Evolutionary conservation across 2,329 filamentous ascomycete species (phyloP).

Genomic region (Trichoderma afroharzianum): DNA sequence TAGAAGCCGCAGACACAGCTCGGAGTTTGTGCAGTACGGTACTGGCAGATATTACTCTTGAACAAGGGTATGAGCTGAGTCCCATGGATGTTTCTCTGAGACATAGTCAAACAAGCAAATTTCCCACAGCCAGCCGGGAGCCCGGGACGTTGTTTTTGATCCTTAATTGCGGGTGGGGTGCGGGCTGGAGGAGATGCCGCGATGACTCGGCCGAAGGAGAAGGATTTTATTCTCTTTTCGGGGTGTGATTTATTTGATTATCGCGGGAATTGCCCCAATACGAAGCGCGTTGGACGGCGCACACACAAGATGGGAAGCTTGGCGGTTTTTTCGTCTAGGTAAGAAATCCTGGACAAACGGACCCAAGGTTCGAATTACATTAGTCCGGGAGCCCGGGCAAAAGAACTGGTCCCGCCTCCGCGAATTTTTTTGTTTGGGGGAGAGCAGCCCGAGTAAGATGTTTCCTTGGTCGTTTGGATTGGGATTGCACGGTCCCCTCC

Average conservation of each 20-base stretch:
- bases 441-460: not conserved
- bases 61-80: not conserved
- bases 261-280: not conserved
- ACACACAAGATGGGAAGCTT: not conserved
- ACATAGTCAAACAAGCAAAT: not conserved
- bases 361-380: not conserved
- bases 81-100: not conserved
- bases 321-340: not conserved
- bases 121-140: not conserved
- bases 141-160: not conserved
- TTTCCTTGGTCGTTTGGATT: not conserved
- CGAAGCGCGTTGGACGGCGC: not conserved
- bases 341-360: not conserved
- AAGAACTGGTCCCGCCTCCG: not conserved
- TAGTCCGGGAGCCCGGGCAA: not conserved
- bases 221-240: not conserved
- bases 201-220: not conserved
- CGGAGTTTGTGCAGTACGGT: not conserved
- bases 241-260: not conserved
- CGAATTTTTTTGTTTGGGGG: not conserved
- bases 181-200: not conserved
- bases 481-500: constrained; percentile 5
- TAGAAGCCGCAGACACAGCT: not conserved
- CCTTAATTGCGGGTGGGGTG: not conserved
- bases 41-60: not conserved